These are phyloP conservation scores for Encephalitozoon hellem DNA, from an alignment of 371 early-diverging fungal species.

Conservation along the genomic window DNA sequence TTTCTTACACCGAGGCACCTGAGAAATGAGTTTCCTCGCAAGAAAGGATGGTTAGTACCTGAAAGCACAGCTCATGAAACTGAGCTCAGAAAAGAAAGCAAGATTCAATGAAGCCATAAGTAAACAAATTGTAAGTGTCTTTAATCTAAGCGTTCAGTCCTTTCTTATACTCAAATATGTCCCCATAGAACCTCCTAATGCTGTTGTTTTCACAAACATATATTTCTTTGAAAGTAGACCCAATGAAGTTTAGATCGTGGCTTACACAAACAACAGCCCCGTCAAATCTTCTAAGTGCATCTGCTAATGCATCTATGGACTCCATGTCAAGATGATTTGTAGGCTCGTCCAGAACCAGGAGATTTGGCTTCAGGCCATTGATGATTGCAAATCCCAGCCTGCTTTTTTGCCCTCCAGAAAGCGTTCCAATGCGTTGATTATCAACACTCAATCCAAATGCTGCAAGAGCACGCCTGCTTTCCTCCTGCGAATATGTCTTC, in stretches of 20 bases:
- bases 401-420: slow-evolving; percentile 88
- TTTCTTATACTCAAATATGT: slow-evolving; percentile 36
- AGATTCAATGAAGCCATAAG: not conserved
- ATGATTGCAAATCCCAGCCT: slow-evolving; percentile 87
- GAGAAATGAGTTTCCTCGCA: slow-evolving; percentile 1
- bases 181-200: slow-evolving; percentile 31
- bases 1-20: not conserved
- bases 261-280: slow-evolving; percentile 92
- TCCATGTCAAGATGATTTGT: slow-evolving; percentile 82
- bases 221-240: slow-evolving; percentile 75
- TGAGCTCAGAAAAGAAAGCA: not conserved
- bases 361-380: slow-evolving; percentile 74
- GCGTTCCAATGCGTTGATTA: slow-evolving; percentile 61
- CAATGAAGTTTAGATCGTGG: slow-evolving; percentile 86
- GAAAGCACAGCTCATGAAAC: not conserved
- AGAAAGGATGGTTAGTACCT: not conserved
- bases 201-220: slow-evolving; percentile 73
- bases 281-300: slow-evolving; percentile 79
- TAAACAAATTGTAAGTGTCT: not conserved
- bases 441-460: slow-evolving; percentile 67
- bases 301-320: slow-evolving; percentile 85
- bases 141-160: not conserved
- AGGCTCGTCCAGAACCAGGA: slow-evolving; percentile 93
- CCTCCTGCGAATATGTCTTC: slow-evolving; percentile 69
- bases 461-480: slow-evolving; percentile 72